Conservation (phyloP, 306 rosid genomes). For the Leucaena leucocephala region DNA sequence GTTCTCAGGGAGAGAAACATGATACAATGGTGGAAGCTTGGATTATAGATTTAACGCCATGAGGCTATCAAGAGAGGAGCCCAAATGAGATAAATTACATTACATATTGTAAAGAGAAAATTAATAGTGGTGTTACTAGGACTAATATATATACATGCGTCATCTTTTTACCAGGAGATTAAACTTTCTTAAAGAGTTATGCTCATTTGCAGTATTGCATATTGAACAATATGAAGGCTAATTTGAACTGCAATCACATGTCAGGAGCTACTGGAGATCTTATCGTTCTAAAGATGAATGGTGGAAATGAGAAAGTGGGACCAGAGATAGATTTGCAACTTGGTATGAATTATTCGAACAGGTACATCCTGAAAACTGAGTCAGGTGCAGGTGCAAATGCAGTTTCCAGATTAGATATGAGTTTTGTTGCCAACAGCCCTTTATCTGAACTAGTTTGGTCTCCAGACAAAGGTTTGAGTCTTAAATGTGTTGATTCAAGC, state of each 20-base stretch:
- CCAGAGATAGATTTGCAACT: slow-evolving; percentile 63
- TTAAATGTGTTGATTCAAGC: slow-evolving; percentile 67
- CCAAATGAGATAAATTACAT: neutral
- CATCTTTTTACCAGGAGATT: neutral
- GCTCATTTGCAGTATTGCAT: neutral
- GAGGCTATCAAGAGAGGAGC: neutral
- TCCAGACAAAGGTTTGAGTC: slow-evolving; percentile 70
- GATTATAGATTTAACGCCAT: neutral
- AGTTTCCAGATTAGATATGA: slow-evolving; percentile 60
- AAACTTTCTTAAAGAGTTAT: neutral
- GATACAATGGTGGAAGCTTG: neutral
- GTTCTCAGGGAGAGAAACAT: neutral
- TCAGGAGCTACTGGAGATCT: slow-evolving; percentile 60
- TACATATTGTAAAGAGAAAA: neutral
- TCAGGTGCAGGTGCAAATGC: slow-evolving; percentile 99
- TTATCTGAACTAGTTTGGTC: slow-evolving; percentile 95
- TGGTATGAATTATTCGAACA: slow-evolving; percentile 53
- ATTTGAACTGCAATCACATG: slow-evolving; percentile 44
- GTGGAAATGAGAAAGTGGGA: slow-evolving; percentile 54
- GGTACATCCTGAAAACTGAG: slow-evolving; percentile 52
- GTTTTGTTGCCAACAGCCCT: slow-evolving; percentile 61
- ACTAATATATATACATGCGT: neutral
- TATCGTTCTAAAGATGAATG: slow-evolving; percentile 62
- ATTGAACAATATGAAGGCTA: slow-evolving; percentile 36
- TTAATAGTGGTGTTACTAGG: neutral